These are phyloP conservation scores for Pseudogymnoascus sp. DNA, from an alignment of 2,329 filamentous ascomycete genomes.

Conservation along the genomic window DNA sequence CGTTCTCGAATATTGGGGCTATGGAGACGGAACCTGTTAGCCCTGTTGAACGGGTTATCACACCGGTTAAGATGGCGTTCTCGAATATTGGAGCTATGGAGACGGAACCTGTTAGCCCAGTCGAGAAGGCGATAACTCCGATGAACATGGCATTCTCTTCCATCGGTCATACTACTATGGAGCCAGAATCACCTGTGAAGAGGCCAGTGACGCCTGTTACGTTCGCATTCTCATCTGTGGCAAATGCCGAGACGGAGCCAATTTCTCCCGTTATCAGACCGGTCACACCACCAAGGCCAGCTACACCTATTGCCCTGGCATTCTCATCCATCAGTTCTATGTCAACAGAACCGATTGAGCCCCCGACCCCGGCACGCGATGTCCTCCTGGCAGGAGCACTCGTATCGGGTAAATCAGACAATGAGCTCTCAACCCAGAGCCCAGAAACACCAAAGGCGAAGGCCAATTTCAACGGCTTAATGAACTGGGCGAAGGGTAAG, in stretches of 20 bases:
- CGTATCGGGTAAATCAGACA: conserved; percentile 35
- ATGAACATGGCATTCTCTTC: conserved; percentile 28
- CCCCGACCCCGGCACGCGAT: conserved; percentile 26
- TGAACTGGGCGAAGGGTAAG: conserved; percentile 38
- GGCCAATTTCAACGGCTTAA: conserved; percentile 32
- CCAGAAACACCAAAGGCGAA: conserved; percentile 35
- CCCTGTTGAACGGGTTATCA: too few relatives aligned
- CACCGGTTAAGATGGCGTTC: conserved; percentile 21
- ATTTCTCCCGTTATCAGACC: conserved; percentile 26
- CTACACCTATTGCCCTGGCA: conserved; percentile 20
- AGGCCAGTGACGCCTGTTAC: conserved; percentile 16
- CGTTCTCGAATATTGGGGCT: conserved; percentile 33
- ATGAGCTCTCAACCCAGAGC: conserved; percentile 27
- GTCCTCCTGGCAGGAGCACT: conserved; percentile 33
- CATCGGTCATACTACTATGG: conserved; percentile 23
- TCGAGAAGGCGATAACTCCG: conserved; percentile 13
- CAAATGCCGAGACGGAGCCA: conserved; percentile 37
- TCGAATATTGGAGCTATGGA: conserved; percentile 36
- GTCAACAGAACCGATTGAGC: conserved; percentile 25
- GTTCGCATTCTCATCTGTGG: conserved; percentile 33
- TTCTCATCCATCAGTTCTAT: conserved; percentile 26
- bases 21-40: conserved; percentile 35
- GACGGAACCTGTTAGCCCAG: conserved; percentile 28
- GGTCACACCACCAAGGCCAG: conserved; percentile 15
- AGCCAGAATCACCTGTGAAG: conserved; percentile 25